Base-by-base conservation (phyloP, 768 basidiomycete species). In the Tulasnella sp. region DNA sequence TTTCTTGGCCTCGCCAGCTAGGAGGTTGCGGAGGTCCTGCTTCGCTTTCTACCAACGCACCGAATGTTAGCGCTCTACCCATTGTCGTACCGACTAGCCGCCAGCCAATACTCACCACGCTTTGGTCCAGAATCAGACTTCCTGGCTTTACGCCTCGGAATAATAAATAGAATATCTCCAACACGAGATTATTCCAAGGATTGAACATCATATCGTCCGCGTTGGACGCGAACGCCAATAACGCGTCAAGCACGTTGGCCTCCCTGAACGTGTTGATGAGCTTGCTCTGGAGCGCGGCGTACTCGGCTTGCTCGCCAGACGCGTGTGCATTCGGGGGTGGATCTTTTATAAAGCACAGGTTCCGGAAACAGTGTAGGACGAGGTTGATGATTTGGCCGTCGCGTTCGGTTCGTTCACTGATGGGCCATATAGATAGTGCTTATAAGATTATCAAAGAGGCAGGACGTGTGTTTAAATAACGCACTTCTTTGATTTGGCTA, bases 321-420 rank as follows among this genome's bases (percentile, higher is more conserved):
- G 78, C 72, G 62, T 82, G 76, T 50, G 80, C 80, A 62, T 88
- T 85, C 42, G 81, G 72, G 0, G 85, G 83, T 2, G 81, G 78
- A 72, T 98, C 94, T 65, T 84, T 84, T 74, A 98, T 92, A 68
- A 93, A 91, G 0, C 86, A 81, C n/a, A 98, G 80, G 68, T 99
- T 99, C 59, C 96, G 83, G 53, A 96, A 76, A 62, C 94, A 78
- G 69, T 96, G 86, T 11, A 99, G 75, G 11, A 94, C 76, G 56
- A 99, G 80, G 55, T 85, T 88, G 68, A 97, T 82, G 62, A 97
- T 76, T 68, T 94, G 88, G 27, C 81, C 77, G 68, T 98, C 96
- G 45, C 85, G 79, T 57, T 87, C 82, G 41, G 75, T 77, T 5
- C 92, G 76, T 64, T 93, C 84, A 21, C 73, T 73, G 64, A 43